These are phyloP conservation scores for Camellia oleifera DNA, from an alignment of 179 eudicot genomes.

Conservation along the genomic window DNA sequence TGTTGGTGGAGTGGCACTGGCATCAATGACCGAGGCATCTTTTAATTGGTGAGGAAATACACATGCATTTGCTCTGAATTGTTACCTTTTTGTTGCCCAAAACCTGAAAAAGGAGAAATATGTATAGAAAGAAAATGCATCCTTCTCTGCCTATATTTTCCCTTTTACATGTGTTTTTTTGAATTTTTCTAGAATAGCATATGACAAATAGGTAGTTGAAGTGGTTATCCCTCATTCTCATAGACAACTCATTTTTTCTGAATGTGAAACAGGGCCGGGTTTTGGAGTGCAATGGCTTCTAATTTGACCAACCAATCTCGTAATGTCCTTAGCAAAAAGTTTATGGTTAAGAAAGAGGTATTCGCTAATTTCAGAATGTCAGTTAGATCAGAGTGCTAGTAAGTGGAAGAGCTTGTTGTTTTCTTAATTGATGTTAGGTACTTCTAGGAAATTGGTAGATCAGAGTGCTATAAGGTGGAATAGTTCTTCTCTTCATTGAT, in stretches of 20 bases:
- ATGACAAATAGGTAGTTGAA: background rate
- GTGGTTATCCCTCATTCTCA: constrained; percentile 1
- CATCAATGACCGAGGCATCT: constrained; percentile 91
- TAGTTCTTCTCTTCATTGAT: background rate
- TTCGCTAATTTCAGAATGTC: background rate
- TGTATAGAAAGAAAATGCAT: background rate
- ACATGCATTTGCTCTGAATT: background rate
- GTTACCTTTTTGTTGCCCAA: background rate
- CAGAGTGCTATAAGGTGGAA: background rate
- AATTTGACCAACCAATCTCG: constrained; percentile 84
- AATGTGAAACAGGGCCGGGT: constrained; percentile 65
- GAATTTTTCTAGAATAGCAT: background rate
- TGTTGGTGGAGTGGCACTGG: constrained; percentile 93
- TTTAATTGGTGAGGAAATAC: constrained; percentile 73
- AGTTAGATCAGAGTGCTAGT: background rate
- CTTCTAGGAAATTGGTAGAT: background rate
- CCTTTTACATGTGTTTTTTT: background rate
- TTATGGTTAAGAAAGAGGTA: constrained; percentile 89
- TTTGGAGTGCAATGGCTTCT: constrained; percentile 97
- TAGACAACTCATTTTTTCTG: constrained; percentile 8
- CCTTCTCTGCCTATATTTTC: background rate
- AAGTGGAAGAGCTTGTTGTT: background rate
- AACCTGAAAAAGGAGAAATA: background rate
- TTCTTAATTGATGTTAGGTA: background rate
- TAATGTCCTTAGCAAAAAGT: constrained; percentile 86